Percentiles rank a stretch among this genome's conserved stretches.
Conservation (phyloP, 306 rosid genomes). For the Begonia loranthoides region DNA sequence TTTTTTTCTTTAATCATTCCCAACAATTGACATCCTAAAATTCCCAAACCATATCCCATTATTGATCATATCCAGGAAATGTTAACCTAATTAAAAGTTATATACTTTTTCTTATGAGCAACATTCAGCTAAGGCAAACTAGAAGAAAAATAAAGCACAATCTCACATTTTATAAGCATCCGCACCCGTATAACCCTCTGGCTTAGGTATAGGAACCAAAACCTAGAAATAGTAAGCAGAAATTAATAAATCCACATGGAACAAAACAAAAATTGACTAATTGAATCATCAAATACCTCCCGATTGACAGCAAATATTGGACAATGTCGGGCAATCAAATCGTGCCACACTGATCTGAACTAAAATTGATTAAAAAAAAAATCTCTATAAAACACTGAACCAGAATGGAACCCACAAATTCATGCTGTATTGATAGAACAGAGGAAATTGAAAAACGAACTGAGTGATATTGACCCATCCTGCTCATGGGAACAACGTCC, state of each 20-base stretch:
- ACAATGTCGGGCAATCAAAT: constrained; percentile 84
- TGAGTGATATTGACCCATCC: constrained; percentile 96
- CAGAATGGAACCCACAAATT: neutral
- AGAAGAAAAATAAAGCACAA: constrained; percentile 1
- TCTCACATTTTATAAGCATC: constrained; percentile 80
- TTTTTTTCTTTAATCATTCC: too few species aligned
- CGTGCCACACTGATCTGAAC: constrained; percentile 91
- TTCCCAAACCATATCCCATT: neutral
- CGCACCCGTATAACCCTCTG: constrained; percentile 83
- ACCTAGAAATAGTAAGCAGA: constrained; percentile 30
- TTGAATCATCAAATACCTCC: constrained; percentile 40
- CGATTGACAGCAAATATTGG: constrained; percentile 87
- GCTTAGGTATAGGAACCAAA: constrained; percentile 66
- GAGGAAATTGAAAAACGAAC: constrained; percentile 29
- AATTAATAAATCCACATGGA: neutral
- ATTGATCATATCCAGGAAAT: neutral
- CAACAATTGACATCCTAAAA: neutral
- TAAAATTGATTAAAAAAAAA: constrained; percentile 16
- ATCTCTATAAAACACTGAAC: constrained; percentile 4
- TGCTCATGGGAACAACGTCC: constrained; percentile 87
- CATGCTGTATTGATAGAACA: neutral
- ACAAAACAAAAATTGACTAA: constrained; percentile 3
- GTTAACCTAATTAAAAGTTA: neutral
- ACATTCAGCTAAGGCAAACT: neutral
- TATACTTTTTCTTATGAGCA: neutral